Evolutionary conservation across 1,284 basidiomycete genomes (phyloP), one percentile per base, ranked within the genome.

Genomic region (Apiotrichum gracile): DNA sequence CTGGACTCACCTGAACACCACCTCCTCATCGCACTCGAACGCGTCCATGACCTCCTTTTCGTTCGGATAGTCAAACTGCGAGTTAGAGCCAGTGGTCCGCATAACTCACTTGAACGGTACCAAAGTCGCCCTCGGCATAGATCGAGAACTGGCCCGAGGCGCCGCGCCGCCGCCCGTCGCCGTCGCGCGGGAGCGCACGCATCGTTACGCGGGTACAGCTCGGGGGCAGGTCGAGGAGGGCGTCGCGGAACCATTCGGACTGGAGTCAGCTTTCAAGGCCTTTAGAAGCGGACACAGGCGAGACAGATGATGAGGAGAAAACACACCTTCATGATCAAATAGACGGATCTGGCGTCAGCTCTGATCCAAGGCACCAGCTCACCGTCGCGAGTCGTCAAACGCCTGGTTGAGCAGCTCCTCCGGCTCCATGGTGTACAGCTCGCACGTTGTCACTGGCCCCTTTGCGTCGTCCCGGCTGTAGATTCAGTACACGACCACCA

Each of bases 201-300:
- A 96, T 84, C 0, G 86, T 87, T 21, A 96, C 78, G 56, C 84
- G 86, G 39, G 88, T 84, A 65, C 86, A 90, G 0, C 87, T 85
- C 10, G 88, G 81, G 60, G 93, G 91, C 16, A 94, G 79, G 68
- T 94, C 91, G 16, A 85, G 84, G n/a, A 96, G 80, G 0, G 91
- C 91, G 60, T 93, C 90, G 44, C 87, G 84, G 38, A 96, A 83
- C 88, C 89, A 92, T 8, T 86, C 89, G 13, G 91, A 92, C 86
- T 88, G 65, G 19, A 14, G 57, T 58, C 34, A 58, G 51, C 42
- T 29, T 3, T 6, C 5, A 8, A 16, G 8, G 12, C 6, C 8
- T 1, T 16, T 2, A 16, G 22, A 24, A 6, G 29, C 16, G 22
- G 19, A 19, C n/a, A 24, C 16, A 13, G 22, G 38, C 16, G 13